phyloP scores from a whole-genome alignment of 1,139 yeast genomes.

The Suhomyces guaymorum region DNA sequence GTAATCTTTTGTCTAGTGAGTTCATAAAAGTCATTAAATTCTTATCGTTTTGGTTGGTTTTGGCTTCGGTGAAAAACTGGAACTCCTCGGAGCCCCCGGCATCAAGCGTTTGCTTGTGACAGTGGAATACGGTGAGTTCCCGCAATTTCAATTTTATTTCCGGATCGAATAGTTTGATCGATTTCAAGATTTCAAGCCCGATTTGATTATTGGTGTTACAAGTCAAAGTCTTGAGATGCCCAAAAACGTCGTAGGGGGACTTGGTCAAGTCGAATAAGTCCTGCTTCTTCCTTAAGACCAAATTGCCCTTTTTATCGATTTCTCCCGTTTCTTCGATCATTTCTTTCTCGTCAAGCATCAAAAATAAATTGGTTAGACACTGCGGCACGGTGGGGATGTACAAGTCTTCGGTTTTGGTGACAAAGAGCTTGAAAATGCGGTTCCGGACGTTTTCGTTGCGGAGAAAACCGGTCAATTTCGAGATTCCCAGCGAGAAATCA shows the following conservation, averaged over 20 bases:
- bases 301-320: slow-evolving; percentile 1
- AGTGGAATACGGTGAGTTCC: slow-evolving; percentile 37
- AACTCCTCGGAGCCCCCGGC: slow-evolving; percentile 13
- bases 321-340: slow-evolving; percentile 9
- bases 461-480: slow-evolving; percentile 28
- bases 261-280: slow-evolving; percentile 24
- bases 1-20: slow-evolving; percentile 24
- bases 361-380: slow-evolving; percentile 33
- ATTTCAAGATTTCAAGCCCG: slow-evolving; percentile 32
- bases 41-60: slow-evolving; percentile 1
- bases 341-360: slow-evolving; percentile 37
- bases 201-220: slow-evolving; percentile 36
- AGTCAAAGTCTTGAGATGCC: slow-evolving; percentile 32
- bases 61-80: slow-evolving; percentile 3
- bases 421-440: slow-evolving; percentile 35
- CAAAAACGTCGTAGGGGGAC: slow-evolving; percentile 25
- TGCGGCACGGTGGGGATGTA: slow-evolving; percentile 30
- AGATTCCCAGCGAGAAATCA: slow-evolving; percentile 31
- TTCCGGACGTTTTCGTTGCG: slow-evolving; percentile 28
- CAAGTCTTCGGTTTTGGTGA: slow-evolving; percentile 27
- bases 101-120: slow-evolving; percentile 28
- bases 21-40: slow-evolving; percentile 16
- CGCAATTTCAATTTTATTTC: slow-evolving; percentile 28
- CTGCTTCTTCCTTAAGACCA: slow-evolving; percentile 4
- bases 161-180: slow-evolving; percentile 23